Conservation (phyloP, 2,329 filamentous ascomycete genomes). For the Albifimbria verrucaria region DNA sequence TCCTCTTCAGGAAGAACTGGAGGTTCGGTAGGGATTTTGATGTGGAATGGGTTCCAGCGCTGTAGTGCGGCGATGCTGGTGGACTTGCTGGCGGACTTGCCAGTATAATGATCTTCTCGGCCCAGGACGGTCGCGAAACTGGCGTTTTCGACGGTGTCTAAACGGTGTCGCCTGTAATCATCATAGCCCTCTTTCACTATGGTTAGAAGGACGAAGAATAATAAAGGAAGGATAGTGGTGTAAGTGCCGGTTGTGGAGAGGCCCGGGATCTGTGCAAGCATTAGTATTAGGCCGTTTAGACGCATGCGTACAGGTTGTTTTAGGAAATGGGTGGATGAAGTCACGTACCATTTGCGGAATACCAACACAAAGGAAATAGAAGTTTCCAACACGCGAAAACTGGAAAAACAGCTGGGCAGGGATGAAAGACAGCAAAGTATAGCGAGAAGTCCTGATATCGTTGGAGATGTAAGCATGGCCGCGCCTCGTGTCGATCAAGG, state of each 20-base stretch:
- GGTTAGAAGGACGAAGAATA: conserved; percentile 76
- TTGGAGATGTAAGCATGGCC: conserved; percentile 50
- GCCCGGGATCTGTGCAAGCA: conserved; percentile 56
- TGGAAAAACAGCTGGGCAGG: conserved; percentile 83
- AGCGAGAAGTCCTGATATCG: conserved; percentile 77
- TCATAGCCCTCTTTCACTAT: conserved; percentile 86
- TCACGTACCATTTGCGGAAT: conserved; percentile 66
- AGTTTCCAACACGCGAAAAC: conserved; percentile 83
- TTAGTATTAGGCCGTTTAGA: conserved; percentile 10
- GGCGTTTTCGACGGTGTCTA: conserved; percentile 79
- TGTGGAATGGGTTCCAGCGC: conserved; percentile 29
- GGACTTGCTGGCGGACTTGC: conserved; percentile 15
- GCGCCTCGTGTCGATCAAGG: conserved; percentile 47
- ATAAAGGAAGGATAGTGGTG: conserved; percentile 69
- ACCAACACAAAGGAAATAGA: conserved; percentile 81
- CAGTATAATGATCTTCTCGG: conserved; percentile 29
- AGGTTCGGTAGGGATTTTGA: conserved; percentile 24
- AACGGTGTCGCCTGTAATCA: conserved; percentile 72
- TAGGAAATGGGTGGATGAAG: not conserved
- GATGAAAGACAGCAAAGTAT: conserved; percentile 80
- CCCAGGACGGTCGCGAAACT: conserved; percentile 44
- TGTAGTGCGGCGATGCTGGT: conserved; percentile 15
- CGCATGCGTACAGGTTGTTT: not conserved
- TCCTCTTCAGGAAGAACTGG: conserved; percentile 49
- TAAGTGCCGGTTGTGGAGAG: conserved; percentile 73